Conservation (phyloP, 345 rosid genomes). For the Eucalyptus sp. region DNA sequence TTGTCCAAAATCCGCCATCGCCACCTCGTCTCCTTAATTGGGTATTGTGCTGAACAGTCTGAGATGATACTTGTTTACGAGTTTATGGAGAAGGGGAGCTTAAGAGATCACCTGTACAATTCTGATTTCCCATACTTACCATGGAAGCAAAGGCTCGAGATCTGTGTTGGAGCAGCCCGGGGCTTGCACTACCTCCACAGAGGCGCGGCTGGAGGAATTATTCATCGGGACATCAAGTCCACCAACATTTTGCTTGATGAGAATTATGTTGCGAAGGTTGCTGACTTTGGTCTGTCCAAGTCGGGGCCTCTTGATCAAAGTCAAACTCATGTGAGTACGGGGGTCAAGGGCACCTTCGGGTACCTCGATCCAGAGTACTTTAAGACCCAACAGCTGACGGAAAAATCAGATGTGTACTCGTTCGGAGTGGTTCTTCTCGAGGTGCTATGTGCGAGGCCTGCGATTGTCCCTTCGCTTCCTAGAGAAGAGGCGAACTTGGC, state of each 20-base stretch:
- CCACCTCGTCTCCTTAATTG: slow-evolving; percentile 58
- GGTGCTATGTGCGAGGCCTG: slow-evolving; percentile 40
- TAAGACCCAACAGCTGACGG: slow-evolving; percentile 28
- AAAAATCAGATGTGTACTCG: slow-evolving; percentile 47
- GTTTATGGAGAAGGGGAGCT: slow-evolving; percentile 43
- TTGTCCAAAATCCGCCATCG: slow-evolving; percentile 53
- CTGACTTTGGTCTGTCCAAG: slow-evolving; percentile 53
- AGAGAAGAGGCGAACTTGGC: slow-evolving; percentile 36
- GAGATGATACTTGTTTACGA: slow-evolving; percentile 56
- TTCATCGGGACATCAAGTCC: slow-evolving; percentile 52
- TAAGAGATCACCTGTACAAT: slow-evolving; percentile 34
- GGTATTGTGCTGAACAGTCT: slow-evolving; percentile 46
- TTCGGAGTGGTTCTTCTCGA: slow-evolving; percentile 47
- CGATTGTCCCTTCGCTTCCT: slow-evolving; percentile 11
- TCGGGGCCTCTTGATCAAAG: slow-evolving; percentile 7
- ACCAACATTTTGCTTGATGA: slow-evolving; percentile 44
- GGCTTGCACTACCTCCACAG: slow-evolving; percentile 43
- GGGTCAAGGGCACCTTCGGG: slow-evolving; percentile 41
- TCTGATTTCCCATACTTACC: slow-evolving; percentile 18
- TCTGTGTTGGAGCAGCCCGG: slow-evolving; percentile 44
- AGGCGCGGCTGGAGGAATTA: slow-evolving; percentile 24
- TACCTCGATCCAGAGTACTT: slow-evolving; percentile 50
- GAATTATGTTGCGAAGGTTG: slow-evolving; percentile 34
- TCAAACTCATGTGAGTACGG: slow-evolving; percentile 18
- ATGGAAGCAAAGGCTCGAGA: slow-evolving; percentile 46